Base-by-base conservation (phyloP, 257 asterid species). In the Leonotis leonurus region DNA sequence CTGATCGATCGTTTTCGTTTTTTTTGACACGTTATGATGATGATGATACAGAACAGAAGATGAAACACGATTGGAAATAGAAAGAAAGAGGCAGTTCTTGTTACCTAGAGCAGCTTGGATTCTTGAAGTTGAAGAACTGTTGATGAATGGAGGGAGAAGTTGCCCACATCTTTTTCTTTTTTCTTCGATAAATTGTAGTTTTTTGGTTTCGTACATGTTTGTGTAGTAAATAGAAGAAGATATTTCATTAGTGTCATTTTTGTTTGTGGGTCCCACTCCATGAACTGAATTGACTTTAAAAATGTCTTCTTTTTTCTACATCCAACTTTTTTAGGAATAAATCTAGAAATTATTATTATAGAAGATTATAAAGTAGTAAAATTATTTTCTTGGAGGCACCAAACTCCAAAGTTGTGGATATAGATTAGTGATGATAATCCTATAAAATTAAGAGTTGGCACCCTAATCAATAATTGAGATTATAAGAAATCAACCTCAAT, bases 111-210 rank as follows among this genome's bases (percentile, higher is more conserved):
- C 25, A 41, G 37, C 21, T 59, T 45, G 73, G 58, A 37, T 70
- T 74, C 21, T 52, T 67, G 60, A 55, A 40, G 26, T 29, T 17
- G 45, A 29, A 46, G 22, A 65, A 36, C 57, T 29, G 80, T 11
- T 49, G 72, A 44, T 65, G 55, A 68, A 36, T 21, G 46, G 73
- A n/a, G 14, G 65, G 64, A 60, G 65, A 48, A 52, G 58, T 14
- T 20, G 26, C 52, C 27, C 56, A 10, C 80, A 78, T 75, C 63
- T 68, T 57, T 3, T 8, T 32, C 13, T 7, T 43, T 49, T n/a
- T 5, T 24, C 20, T 60, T 10, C 14, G n/a, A n/a, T 52, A 27
- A 10, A 3, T 41, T n/a, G 11, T 22, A 9, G 35, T 35, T 26
- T 7, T 3, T 35, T 35, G 14, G 7, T 21, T 14, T 46, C 37